Evolutionary conservation across 768 basidiomycete genomes (phyloP), one percentile per base, ranked within the genome.

Genomic region (Zangia roseola): DNA sequence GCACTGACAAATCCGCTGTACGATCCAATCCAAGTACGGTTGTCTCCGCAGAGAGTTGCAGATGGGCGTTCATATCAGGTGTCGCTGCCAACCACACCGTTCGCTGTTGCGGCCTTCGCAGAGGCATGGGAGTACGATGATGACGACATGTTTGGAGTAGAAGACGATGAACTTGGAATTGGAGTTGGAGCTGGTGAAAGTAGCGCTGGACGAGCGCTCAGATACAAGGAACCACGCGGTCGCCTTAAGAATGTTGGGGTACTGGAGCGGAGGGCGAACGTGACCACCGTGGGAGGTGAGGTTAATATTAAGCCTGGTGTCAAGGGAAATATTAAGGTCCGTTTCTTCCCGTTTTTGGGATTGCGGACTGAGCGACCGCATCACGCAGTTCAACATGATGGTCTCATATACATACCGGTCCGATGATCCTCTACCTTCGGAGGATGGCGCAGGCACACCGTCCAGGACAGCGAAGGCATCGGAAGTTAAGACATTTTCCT

Each of bases 61-160:
- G 74, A 74, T 31, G 67, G 71, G 33, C 69, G 59, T 28, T 69
- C 67, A 6, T 95, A 90, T 62, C 86, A 84, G 1, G 76, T 95
- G 6, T 84, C 86, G 10, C 72, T 98, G 3, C 94, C 92, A 1
- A 83, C 83, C 10, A 72, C 80, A 0, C 71, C 84, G 9, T 95
- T 99, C 64, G 74, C 88, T 6, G 82, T 98, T 40, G 84, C 88
- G 13, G 90, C 95, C 3, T 94, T 88, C 62, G 92, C 92, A 16
- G 97, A 98, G 64, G 92, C 91, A 28, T 98, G 95, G 95, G 94
- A 98, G 67, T 97, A 94, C 53, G 95, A 97, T 45, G 94, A 94
- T 50, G 93, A 95, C 49, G 93, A 78, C 37, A 89, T 91, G 88
- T 86, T 86, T 58, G 82, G 79, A 31, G 62, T 67, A 33, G 69